phyloP scores from a whole-genome alignment of 768 basidiomycete species.

The Suillus sp. region DNA sequence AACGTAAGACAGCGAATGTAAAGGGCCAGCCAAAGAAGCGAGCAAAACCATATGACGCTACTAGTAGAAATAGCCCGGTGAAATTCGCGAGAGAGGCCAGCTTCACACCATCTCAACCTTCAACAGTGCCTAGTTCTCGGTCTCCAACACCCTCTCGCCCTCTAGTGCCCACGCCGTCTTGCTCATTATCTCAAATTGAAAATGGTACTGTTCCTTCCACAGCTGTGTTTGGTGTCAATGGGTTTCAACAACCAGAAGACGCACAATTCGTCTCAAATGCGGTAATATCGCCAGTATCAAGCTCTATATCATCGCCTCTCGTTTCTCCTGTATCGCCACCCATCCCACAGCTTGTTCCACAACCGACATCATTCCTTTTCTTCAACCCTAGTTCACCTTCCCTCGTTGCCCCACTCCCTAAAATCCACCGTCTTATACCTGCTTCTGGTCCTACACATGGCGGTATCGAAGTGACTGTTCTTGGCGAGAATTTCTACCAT shows the following conservation, averaged over 20 bases:
- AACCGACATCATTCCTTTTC: slow-evolving; percentile 60
- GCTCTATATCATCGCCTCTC: slow-evolving; percentile 19
- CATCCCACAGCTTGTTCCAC: slow-evolving; percentile 33
- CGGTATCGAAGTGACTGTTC: slow-evolving; percentile 91
- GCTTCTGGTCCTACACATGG: slow-evolving; percentile 85
- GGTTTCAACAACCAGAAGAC: slow-evolving; percentile 9
- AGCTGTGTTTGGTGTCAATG: slow-evolving; percentile 8
- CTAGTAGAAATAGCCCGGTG: slow-evolving; percentile 31
- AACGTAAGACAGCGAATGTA: slow-evolving; percentile 46
- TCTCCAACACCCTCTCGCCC: slow-evolving; percentile 33
- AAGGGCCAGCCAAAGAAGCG: slow-evolving; percentile 57
- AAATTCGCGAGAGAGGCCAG: slow-evolving; percentile 62
- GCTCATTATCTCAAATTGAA: slow-evolving; percentile 10
- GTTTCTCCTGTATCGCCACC: slow-evolving; percentile 15
- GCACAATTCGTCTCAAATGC: slow-evolving; percentile 16
- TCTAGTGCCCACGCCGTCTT: slow-evolving; percentile 22
- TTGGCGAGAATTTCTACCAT: slow-evolving; percentile 88
- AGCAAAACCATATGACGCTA: slow-evolving; percentile 68
- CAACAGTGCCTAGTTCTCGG: slow-evolving; percentile 36
- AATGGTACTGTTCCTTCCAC: slow-evolving; percentile 8
- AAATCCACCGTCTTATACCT: slow-evolving; percentile 85
- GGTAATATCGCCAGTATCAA: slow-evolving; percentile 21
- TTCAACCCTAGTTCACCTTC: slow-evolving; percentile 55
- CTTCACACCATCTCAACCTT: slow-evolving; percentile 37
- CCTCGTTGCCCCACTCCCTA: slow-evolving; percentile 55